Base-by-base conservation (phyloP, 257 asterid genomes). In the Solanum pinnatisectum region DNA sequence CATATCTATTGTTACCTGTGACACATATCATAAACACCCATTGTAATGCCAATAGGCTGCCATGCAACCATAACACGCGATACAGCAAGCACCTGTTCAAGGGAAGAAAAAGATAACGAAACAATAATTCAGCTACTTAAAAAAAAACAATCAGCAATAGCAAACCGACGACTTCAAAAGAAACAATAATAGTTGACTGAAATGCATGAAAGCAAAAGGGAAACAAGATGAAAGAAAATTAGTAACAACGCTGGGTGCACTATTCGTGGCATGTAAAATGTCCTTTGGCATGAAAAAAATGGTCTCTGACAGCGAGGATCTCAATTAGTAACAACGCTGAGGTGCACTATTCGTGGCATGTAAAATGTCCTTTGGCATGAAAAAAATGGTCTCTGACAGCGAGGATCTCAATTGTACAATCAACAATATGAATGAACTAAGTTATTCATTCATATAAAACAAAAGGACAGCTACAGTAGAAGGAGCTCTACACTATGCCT, bases 11-110 rank as follows among this genome's bases (percentile, higher is more conserved):
- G 27, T 36, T 94, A 97, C 99, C 99, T 94, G 93, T 94, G 99
- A 89, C 99, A 97, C 93, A 97, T 93, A 88, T 97, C 99, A 88
- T 96, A 97, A 30, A 96, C 99, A 73, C 99, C 99, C 99, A 97
- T 97, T 27, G 98, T 88, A 87, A 97, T 91, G 93, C 99, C 99
- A 88, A 97, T 95, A 56, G 99, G 98, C 90, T 95, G 98, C 99
- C 99, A 97, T n/a, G 99, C 93, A 77, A 97, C 99, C 98, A 96
- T 95, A 87, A 97, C 95, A 2, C 99, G 98, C 22, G 99, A 96
- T 88, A 94, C 98, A 88, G 99, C 99, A 81, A 97, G 99, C 84
- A 97, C 99, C 99, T 97, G 91, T 88, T 77, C 82, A 84, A 87
- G 74, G 91, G 20, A 77, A 90, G 78, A 83, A 23, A 8, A 27